phyloP scores from a whole-genome alignment of 495 filamentous ascomycete genomes.

The Lasiosphaeria hispida region DNA sequence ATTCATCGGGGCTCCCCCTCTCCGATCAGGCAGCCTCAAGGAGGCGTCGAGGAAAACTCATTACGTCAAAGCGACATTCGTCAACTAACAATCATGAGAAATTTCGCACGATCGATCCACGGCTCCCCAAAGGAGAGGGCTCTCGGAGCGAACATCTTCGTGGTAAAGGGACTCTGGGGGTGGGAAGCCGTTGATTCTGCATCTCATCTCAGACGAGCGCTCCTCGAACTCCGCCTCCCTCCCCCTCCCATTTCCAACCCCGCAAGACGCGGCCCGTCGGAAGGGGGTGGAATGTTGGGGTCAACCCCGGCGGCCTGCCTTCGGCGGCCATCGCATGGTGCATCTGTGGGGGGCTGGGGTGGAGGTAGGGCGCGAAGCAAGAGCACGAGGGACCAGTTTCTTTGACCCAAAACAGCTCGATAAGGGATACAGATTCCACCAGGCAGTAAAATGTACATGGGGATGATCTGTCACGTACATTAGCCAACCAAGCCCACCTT shows the following conservation, averaged over 20 bases:
- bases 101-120: not conserved
- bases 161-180: not conserved
- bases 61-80: not conserved
- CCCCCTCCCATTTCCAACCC: not conserved
- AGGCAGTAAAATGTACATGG: not conserved
- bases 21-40: too few species aligned
- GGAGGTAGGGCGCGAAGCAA: not conserved
- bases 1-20: too few species aligned
- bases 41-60: not conserved
- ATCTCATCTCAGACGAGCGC: not conserved
- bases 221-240: not conserved
- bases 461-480: conserved; percentile 5
- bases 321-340: too few species aligned
- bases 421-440: not conserved
- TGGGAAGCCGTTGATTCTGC: not conserved
- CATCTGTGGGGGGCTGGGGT: not conserved
- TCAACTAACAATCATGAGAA: not conserved
- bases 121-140: too few species aligned
- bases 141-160: too few species aligned
- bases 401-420: not conserved
- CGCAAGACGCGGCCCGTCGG: too few species aligned
- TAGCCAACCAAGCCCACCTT: not conserved
- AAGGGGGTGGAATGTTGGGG: too few species aligned
- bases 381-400: not conserved
- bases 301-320: too few species aligned